Evolutionary conservation across 306 rosid species (phyloP).

Genomic region (Acacia acuminata): DNA sequence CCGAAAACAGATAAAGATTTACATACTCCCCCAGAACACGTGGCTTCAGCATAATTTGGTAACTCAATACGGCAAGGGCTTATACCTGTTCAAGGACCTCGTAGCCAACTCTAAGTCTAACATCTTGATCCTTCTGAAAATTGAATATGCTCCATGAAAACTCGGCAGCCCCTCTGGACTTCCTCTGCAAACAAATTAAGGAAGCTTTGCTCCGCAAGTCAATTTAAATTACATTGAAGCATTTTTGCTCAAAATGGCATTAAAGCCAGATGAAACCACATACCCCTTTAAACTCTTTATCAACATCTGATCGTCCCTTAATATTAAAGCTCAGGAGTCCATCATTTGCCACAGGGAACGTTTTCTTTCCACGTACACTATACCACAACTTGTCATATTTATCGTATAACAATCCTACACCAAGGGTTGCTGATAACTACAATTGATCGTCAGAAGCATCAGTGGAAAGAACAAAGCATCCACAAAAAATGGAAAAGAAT

Average conservation of each 20-base stretch:
- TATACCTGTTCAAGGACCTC: slow-evolving; percentile 68
- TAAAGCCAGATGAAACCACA: slow-evolving; percentile 5
- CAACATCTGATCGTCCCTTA: slow-evolving; percentile 70
- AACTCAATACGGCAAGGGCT: background rate
- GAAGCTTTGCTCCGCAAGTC: background rate
- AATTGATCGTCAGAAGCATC: slow-evolving; percentile 17
- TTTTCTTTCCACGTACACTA: slow-evolving; percentile 64
- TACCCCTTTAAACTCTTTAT: slow-evolving; percentile 74
- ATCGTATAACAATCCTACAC: slow-evolving; percentile 68
- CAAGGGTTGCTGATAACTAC: slow-evolving; percentile 75
- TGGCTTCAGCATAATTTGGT: background rate
- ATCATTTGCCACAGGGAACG: slow-evolving; percentile 63
- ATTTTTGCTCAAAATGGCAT: background rate
- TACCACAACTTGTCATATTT: slow-evolving; percentile 59
- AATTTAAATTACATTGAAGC: background rate
- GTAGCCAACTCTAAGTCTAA: slow-evolving; percentile 78
- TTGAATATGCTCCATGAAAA: slow-evolving; percentile 69
- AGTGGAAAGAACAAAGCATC: background rate
- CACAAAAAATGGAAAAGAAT: background rate
- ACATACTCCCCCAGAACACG: background rate
- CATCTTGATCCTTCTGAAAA: slow-evolving; percentile 86
- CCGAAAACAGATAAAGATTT: background rate
- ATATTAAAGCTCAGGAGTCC: slow-evolving; percentile 56
- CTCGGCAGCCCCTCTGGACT: slow-evolving; percentile 75
- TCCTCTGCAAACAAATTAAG: slow-evolving; percentile 46